Evolutionary conservation across 495 filamentous ascomycete genomes (phyloP), one percentile per base, ranked within the genome.

Genomic region (Geoglossum glabrum): DNA sequence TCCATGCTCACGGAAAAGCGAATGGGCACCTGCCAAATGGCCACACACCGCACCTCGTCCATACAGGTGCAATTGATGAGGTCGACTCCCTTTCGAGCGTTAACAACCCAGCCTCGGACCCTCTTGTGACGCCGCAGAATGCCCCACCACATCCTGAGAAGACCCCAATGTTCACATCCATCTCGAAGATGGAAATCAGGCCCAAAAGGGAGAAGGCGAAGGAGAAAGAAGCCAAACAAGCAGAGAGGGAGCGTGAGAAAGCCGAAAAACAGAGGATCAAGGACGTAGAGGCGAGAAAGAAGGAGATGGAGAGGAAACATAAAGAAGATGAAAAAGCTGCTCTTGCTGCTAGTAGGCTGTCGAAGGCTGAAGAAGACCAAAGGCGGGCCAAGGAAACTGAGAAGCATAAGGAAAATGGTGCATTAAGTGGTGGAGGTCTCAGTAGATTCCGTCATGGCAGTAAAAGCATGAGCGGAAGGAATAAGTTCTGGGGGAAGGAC

Each of bases 161-260:
- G 19, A 28, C 0, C 10, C 21, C n/a, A 49, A 50, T 27, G 5
- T 13, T 21, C 40, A 25, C 21, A 4, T 25, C 56, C 13, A 21
- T 4, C 40, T 21, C 36, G 13, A 56, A 36, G 54, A 40, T 30
- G 13, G 38, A 36, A 21, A 25, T 58, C 9, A 45, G 33, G 23
- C 54, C 56, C 0, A 71, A 68, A 57, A 76, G 74, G 59, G 74
- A 77, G 33, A 70, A 66, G 50, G 69, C 67, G 6, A 70, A 76
- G 58, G 81, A 84, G 59, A 84, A 84, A 62, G 82, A 81, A 51
- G 72, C 73, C 8, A 83, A 80, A 81, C 83, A 26, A 90, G 84
- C 62, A 60, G 57, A 46, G 57, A 72, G 71, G 54, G 83, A 84
- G 38, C 73, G 71, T 57, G 75, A 79, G 57, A 86, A 81, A 63